These are phyloP conservation scores for Aspergillus phoenicis DNA, from an alignment of 2,329 filamentous ascomycete genomes.

Conservation along the genomic window DNA sequence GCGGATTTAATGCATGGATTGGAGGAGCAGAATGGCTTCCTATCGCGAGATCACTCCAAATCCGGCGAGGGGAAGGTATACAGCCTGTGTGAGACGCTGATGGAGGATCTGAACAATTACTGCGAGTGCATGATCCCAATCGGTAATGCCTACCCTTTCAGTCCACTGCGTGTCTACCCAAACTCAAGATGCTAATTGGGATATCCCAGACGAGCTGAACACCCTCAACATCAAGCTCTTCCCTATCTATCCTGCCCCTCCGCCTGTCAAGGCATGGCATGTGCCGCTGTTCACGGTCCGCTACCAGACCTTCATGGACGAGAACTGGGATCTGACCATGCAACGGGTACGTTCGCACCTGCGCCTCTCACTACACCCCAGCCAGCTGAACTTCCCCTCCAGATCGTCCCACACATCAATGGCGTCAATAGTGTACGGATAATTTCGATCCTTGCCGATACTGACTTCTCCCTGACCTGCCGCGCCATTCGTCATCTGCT, in stretches of 20 bases:
- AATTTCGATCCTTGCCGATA: constrained; percentile 82
- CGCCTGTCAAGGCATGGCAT: constrained; percentile 81
- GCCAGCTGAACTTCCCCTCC: constrained; percentile 3
- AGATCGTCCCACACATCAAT: constrained; percentile 84
- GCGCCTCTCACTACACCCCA: neutral
- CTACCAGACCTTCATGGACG: constrained; percentile 55
- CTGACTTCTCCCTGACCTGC: constrained; percentile 82
- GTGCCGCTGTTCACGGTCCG: constrained; percentile 75
- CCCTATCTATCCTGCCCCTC: constrained; percentile 75
- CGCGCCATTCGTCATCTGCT: constrained; percentile 85
- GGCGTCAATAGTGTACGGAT: constrained; percentile 86
- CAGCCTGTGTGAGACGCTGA: constrained; percentile 78
- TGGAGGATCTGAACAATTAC: constrained; percentile 95
- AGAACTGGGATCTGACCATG: constrained; percentile 59
- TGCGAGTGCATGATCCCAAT: constrained; percentile 98
- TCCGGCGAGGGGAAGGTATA: constrained; percentile 56
- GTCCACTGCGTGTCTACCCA: constrained; percentile 7
- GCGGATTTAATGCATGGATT: constrained; percentile 83
- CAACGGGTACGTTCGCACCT: constrained; percentile 42
- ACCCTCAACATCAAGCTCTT: constrained; percentile 97
- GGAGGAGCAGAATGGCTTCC: constrained; percentile 86
- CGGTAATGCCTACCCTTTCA: constrained; percentile 56
- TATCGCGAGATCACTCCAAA: constrained; percentile 54
- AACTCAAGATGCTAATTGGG: constrained; percentile 13
- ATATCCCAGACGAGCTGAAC: constrained; percentile 74